These are phyloP conservation scores for Saksenaea oblongispora DNA, from an alignment of 371 early-diverging fungal species.

Conservation along the genomic window DNA sequence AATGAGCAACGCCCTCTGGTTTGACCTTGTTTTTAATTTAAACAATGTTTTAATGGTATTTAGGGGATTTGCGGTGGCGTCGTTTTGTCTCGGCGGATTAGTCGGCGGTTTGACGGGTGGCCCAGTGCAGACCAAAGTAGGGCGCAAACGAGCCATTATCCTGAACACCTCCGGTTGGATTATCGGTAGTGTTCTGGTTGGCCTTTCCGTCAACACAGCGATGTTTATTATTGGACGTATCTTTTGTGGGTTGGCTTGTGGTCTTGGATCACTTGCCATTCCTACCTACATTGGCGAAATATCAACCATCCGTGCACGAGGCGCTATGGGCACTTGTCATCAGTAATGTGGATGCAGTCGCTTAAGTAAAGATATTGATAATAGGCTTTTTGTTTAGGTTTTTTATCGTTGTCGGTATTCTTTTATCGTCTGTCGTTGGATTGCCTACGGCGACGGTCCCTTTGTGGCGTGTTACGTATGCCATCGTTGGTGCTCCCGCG, in stretches of 20 bases:
- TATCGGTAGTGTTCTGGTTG: slow-evolving; percentile 58
- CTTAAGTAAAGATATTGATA: no score
- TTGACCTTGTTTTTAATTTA: background rate
- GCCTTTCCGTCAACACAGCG: slow-evolving; percentile 24
- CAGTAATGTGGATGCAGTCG: no score
- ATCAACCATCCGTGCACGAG: slow-evolving; percentile 66
- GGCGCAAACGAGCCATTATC: slow-evolving; percentile 62
- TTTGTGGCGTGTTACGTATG: slow-evolving; percentile 69
- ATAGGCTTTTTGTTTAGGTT: no score
- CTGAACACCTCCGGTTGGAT: slow-evolving; percentile 61
- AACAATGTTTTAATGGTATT: background rate
- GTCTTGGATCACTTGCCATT: slow-evolving; percentile 72
- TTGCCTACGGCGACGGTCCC: slow-evolving; percentile 61
- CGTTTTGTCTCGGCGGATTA: slow-evolving; percentile 67
- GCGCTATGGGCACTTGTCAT: slow-evolving; percentile 68
- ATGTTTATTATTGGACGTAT: slow-evolving; percentile 33
- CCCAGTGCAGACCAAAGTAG: slow-evolving; percentile 48
- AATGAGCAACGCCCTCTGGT: slow-evolving; percentile 22
- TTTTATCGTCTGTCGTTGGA: slow-evolving; percentile 65
- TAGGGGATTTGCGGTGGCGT: slow-evolving; percentile 62
- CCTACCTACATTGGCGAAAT: slow-evolving; percentile 83
- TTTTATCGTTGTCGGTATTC: slow-evolving; percentile 75
- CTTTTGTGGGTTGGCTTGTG: slow-evolving; percentile 56
- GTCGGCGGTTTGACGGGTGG: slow-evolving; percentile 65
- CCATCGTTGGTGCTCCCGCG: slow-evolving; percentile 69